Evolutionary conservation across 2,329 filamentous ascomycete genomes (phyloP), one percentile per base, ranked within the genome.

Genomic region (Diatrype stigma): DNA sequence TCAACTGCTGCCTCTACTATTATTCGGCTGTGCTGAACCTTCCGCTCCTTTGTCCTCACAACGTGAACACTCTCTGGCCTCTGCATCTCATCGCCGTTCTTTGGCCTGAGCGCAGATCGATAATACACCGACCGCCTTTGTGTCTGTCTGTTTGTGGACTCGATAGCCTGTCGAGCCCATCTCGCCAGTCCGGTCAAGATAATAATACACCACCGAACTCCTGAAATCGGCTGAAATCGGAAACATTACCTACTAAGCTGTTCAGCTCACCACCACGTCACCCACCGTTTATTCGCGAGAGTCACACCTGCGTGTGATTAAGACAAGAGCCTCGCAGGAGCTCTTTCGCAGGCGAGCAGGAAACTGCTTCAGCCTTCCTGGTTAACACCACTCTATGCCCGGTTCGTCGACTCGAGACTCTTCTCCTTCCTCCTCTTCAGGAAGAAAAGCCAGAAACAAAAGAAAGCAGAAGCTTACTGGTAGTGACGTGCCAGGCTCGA

Each of bases 271-370:
- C 49, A 17, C 23, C 23, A n/a, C n/a, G n/a, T n/a, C 17, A 46
- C 34, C 45, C 50, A 37, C 35, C 32, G 6, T 10, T 26, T 17
- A 19, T 44, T 16, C 40, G 21, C 26, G 40, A 44, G 12, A 44
- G 21, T 14, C 22, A 44, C 12, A 44, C 22, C 22, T 21, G 6
- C 12, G 22, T 23, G 40, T 23, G 21, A 44, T 37, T 37, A 16
- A 30, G 30, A 42, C 26, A 44, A 19, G 40, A 44, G 40, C 22
- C 40, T 23, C 40, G 40, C 48, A 47, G 54, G 64, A 64, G 63
- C 63, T 64, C 63, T 56, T 65, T 60, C 60, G 63, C 63, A 63
- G 63, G 63, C 53, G 58, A 62, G 65, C 63, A 67, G 65, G 64
- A 60, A 58, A 66, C 63, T 65, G 62, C 60, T 60, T 62, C 60